Conservation (phyloP, 2,329 filamentous ascomycete species). For the Metarhizium brunneum region DNA sequence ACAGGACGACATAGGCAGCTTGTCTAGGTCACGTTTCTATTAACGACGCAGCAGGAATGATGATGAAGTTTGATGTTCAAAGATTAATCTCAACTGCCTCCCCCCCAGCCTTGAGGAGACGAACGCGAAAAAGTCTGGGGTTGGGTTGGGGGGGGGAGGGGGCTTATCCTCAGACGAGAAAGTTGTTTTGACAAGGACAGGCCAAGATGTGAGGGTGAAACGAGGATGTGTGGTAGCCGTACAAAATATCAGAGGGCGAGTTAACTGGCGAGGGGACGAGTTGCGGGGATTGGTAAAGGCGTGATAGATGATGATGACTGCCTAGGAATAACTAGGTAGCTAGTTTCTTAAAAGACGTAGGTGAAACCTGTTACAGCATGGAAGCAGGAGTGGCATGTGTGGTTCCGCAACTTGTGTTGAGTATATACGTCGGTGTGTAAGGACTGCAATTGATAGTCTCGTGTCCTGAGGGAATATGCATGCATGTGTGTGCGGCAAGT, state of each 20-base stretch:
- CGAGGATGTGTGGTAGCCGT: not conserved
- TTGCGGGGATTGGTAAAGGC: not conserved
- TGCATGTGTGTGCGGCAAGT: too few relatives aligned
- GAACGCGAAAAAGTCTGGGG: not conserved
- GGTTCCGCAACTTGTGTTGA: too few relatives aligned
- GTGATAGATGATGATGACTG: constrained; percentile 5
- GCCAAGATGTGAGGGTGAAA: not conserved
- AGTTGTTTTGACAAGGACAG: not conserved
- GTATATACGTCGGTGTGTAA: too few relatives aligned
- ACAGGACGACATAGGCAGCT: constrained; percentile 5
- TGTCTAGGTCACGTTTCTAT: not conserved
- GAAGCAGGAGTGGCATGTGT: too few relatives aligned
- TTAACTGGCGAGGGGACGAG: not conserved
- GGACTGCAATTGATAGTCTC: too few relatives aligned
- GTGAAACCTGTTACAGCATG: not conserved
- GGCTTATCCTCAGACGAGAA: not conserved
- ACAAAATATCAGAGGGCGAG: not conserved
- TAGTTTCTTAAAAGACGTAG: not conserved
- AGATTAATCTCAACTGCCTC: not conserved
- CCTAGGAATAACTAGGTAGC: constrained; percentile 8
- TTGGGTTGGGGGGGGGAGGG: not conserved
- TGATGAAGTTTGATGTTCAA: not conserved
- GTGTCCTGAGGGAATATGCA: too few relatives aligned
- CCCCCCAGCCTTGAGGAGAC: not conserved
- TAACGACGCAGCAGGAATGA: constrained; percentile 2